These are phyloP conservation scores for Eucalyptus fibrosa DNA, from an alignment of 345 rosid species.

Conservation along the genomic window DNA sequence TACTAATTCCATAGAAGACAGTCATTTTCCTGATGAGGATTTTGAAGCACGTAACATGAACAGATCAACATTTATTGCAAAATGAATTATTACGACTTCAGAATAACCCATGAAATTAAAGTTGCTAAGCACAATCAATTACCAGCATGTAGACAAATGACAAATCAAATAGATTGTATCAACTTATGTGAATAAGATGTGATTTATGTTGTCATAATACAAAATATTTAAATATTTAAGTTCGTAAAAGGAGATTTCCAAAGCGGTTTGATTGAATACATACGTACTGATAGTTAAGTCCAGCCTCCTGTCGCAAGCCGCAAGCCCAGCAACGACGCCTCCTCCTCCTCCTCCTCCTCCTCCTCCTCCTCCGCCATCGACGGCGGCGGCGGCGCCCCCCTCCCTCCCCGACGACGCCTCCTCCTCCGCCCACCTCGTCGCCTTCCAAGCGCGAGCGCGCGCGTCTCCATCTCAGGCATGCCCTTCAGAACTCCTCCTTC, in stretches of 20 bases:
- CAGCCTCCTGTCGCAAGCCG: not conserved
- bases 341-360: not conserved
- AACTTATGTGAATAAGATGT: not conserved
- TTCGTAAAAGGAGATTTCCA: not conserved
- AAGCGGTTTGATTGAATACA: not conserved
- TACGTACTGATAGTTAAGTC: not conserved
- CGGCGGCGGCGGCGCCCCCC: not conserved
- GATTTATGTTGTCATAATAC: not conserved
- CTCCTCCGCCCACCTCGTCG: not conserved
- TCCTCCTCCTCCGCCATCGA: not conserved
- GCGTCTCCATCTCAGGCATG: not conserved
- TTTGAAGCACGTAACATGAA: not conserved
- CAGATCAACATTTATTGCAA: not conserved
- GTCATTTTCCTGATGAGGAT: not conserved
- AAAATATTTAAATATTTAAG: not conserved
- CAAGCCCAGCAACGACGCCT: not conserved
- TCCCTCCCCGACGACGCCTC: not conserved
- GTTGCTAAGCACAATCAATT: not conserved
- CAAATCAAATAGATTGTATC: not conserved
- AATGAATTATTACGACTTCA: not conserved
- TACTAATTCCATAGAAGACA: not conserved
- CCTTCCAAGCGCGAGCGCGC: not conserved
- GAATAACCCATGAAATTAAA: not conserved
- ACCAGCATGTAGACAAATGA: not conserved
- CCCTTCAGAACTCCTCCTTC: not conserved